Percentiles rank a stretch among this genome's conserved stretches.
These are phyloP conservation scores for Coemansia sp. DNA, from an alignment of 192 early-diverging fungal genomes.

Conservation along the genomic window DNA sequence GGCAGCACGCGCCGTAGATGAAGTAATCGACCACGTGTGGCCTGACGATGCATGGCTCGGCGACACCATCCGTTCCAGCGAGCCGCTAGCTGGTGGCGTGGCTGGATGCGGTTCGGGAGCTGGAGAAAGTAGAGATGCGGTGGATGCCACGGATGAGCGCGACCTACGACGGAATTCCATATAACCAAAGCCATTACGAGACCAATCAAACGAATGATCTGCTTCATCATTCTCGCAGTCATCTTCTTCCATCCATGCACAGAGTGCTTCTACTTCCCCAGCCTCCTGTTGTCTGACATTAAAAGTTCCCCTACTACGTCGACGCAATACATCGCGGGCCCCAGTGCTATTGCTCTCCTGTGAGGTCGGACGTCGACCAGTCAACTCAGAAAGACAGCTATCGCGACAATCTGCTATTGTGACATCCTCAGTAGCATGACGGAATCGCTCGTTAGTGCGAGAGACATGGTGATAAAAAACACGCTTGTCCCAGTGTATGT, in stretches of 20 bases:
- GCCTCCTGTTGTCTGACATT: neutral
- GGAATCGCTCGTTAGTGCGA: constrained; percentile 17
- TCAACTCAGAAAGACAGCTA: constrained; percentile 25
- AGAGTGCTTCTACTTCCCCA: constrained; percentile 17
- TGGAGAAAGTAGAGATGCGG: constrained; percentile 19
- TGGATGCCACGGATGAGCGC: constrained; percentile 13
- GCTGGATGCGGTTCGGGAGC: neutral
- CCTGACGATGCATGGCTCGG: constrained; percentile 6
- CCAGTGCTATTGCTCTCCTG: neutral
- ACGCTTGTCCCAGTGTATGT: constrained; percentile 50
- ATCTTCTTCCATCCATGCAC: constrained; percentile 30
- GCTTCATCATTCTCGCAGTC: constrained; percentile 11
- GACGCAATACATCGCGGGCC: neutral
- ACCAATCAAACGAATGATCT: constrained; percentile 43
- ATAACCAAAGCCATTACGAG: constrained; percentile 45
- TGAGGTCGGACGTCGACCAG: constrained; percentile 16
- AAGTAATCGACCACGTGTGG: constrained; percentile 7
- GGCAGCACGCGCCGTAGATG: constrained; percentile 16
- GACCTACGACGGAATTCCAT: constrained; percentile 49
- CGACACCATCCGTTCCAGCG: constrained; percentile 5
- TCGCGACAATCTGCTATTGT: constrained; percentile 31
- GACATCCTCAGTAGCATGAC: constrained; percentile 16
- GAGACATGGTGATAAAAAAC: constrained; percentile 45
- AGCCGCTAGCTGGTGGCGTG: constrained; percentile 2
- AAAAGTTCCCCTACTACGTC: no score